These are phyloP conservation scores for Penicillium polonicum DNA, from an alignment of 2,329 filamentous ascomycete species.

Conservation along the genomic window DNA sequence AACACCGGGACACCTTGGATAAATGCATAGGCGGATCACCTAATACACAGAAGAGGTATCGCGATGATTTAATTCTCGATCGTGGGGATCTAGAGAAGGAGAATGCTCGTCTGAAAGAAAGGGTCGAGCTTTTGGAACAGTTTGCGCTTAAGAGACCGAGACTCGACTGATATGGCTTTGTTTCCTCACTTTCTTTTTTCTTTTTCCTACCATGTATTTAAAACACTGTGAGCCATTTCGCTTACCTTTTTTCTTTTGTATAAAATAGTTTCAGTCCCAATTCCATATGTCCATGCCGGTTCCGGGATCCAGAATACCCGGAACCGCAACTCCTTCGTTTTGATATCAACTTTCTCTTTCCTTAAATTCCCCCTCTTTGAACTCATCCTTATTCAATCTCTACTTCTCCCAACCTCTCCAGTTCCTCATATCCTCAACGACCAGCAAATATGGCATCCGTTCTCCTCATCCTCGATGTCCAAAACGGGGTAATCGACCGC, in stretches of 20 bases:
- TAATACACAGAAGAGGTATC: neutral
- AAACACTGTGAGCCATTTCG: neutral
- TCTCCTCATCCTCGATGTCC: constrained; percentile 39
- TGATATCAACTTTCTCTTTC: neutral
- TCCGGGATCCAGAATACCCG: constrained; percentile 5
- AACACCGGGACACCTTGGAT: neutral
- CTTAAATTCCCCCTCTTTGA: neutral
- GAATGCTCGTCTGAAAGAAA: neutral
- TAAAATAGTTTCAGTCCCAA: neutral
- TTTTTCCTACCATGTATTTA: neutral
- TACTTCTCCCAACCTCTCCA: neutral
- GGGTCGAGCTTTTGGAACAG: neutral
- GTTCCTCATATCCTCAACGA: neutral
- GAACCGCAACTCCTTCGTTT: neutral
- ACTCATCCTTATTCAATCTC: too few species aligned
- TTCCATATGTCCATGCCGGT: neutral
- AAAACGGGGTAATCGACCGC: constrained; percentile 31
- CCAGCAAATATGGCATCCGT: constrained; percentile 22
- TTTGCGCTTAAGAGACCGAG: neutral
- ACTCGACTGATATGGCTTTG: neutral
- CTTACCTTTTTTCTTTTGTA: neutral
- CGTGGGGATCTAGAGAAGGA: neutral
- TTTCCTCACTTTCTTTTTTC: neutral
- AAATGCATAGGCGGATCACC: neutral
- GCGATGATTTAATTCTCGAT: neutral